Percentiles rank a stretch among this genome's conserved stretches.
Evolutionary conservation across 2,329 filamentous ascomycete genomes (phyloP).

Genomic region (Alternaria angustiovoidea): DNA sequence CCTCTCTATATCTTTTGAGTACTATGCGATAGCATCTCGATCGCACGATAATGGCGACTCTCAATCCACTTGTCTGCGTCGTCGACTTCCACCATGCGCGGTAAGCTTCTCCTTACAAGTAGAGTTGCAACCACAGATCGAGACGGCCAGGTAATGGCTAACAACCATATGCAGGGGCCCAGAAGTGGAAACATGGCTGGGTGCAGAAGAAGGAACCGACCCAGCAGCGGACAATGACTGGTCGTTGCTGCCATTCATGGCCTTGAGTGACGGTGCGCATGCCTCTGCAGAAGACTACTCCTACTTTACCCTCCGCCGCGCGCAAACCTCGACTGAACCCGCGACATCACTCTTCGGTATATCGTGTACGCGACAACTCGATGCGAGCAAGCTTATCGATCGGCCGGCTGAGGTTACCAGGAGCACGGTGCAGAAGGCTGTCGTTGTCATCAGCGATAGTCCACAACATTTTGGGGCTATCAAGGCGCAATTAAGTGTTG

Average conservation of each 20-base stretch:
- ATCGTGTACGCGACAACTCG: conserved; percentile 90
- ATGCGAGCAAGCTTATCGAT: conserved; percentile 77
- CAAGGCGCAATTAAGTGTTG: conserved; percentile 85
- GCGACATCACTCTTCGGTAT: conserved; percentile 93
- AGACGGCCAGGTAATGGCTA: conserved; percentile 6
- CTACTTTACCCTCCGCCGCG: conserved; percentile 88
- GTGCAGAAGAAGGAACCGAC: conserved; percentile 75
- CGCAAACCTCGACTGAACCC: conserved; percentile 56
- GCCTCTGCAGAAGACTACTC: conserved; percentile 94
- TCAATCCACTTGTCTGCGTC: conserved; percentile 55
- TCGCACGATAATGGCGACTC: conserved; percentile 51
- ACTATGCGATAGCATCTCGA: conserved; percentile 9
- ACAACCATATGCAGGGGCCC: conserved; percentile 68
- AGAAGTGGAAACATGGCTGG: conserved; percentile 93
- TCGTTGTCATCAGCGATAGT: conserved; percentile 91
- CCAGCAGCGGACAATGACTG: conserved; percentile 87
- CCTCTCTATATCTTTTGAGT: background rate
- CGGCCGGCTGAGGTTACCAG: conserved; percentile 91
- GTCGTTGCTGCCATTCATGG: conserved; percentile 94
- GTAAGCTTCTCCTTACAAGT: conserved; percentile 33
- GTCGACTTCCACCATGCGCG: conserved; percentile 64
- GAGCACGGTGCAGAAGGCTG: conserved; percentile 96
- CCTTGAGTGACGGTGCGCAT: conserved; percentile 93
- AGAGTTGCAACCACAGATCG: background rate
- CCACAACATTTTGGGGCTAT: conserved; percentile 91